Base-by-base conservation (phyloP, 2,329 filamentous ascomycete species). In the Neofusicoccum laricinum region DNA sequence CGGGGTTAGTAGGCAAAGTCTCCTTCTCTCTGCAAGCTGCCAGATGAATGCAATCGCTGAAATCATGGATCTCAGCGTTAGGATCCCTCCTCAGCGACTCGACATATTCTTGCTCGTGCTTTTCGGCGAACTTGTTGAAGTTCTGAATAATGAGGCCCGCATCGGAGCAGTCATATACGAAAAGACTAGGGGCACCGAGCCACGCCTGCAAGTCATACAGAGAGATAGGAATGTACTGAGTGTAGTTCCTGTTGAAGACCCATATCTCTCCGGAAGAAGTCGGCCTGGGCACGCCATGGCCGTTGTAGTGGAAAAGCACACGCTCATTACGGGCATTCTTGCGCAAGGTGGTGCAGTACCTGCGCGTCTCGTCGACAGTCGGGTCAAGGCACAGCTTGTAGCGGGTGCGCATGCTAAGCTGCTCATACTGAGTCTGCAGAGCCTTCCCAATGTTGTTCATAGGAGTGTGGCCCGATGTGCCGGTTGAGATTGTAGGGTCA, bases 171-270 rank as follows among this genome's bases (percentile, higher is more conserved):
- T 99, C 95, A 85, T 96, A 99, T 38, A 99, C 95, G 73, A 96
- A 99, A 48, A 99, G 88, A 66, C 93, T 97, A 0, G 95, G 95
- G 0, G 93, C 94, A 67, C 94, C 93, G 7, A 99, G 86, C 95
- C 95, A 99, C 65, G 91, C 90, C 77, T 98, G 94, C 49, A 99
- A 80, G 74, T 99, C 95, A 72, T 96, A 97, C 8, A 99, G 81
- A 0, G 94, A 97, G 48, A 99, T 91, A 0, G 95, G 95, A 46
- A 99, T 99, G 75, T 99, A 99, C 78, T 99, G 95, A 0, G 95
- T 99, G 75, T 97, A 99, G 69, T 92, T 98, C 71, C 95, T 94
- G 78, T 99, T 99, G 77, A 99, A 99, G 4, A 98, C 96, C 95
- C 95, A 99, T 19, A 99, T 96, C 77, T 99, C 95, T 14, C 95